phyloP scores from a whole-genome alignment of 2,329 filamentous ascomycete species.

The Endothia cerciana region DNA sequence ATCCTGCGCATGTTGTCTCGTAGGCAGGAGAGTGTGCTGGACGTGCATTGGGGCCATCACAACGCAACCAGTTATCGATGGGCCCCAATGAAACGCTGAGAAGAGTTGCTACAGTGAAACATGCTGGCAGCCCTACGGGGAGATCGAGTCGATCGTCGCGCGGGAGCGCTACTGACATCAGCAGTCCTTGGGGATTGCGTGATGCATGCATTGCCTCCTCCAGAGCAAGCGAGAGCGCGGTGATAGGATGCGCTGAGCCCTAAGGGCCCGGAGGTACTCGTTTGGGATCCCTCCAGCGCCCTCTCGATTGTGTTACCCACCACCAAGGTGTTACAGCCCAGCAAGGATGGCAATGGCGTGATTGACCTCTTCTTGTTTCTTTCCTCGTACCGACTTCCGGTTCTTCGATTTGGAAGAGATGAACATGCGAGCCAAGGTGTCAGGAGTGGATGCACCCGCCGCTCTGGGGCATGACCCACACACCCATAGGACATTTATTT shows the following conservation, averaged over 20 bases:
- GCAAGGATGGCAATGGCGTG: constrained; percentile 1
- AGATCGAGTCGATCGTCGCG: background rate
- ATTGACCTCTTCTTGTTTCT: background rate
- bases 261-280: background rate
- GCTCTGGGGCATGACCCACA: background rate
- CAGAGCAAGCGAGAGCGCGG: background rate
- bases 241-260: background rate
- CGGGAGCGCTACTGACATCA: background rate
- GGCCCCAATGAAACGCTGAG: background rate
- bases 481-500: background rate
- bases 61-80: background rate
- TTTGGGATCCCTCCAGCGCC: background rate
- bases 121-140: background rate
- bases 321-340: background rate
- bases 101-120: background rate
- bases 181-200: background rate
- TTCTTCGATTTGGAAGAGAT: background rate
- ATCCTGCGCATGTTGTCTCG: background rate
- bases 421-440: background rate
- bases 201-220: background rate
- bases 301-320: background rate
- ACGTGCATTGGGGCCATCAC: background rate
- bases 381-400: background rate
- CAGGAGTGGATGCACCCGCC: background rate
- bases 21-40: background rate